A percentile compares a stretch with the other conserved stretches of the same genome.
Conservation (phyloP, 257 asterid species). For the Solanum acaule region DNA sequence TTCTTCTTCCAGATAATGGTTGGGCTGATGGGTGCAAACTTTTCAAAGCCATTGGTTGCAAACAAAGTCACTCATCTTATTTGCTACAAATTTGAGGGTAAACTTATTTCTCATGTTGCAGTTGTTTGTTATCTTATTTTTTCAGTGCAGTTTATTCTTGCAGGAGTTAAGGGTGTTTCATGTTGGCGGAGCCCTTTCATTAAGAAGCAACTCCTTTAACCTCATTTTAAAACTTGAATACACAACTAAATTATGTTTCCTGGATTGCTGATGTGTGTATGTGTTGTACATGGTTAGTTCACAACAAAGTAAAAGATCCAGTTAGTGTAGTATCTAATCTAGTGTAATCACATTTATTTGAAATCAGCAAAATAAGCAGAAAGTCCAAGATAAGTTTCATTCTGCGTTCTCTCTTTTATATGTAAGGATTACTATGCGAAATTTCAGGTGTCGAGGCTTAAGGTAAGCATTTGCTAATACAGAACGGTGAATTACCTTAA, state of each 20-base stretch:
- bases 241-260: not conserved
- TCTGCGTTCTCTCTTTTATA: not conserved
- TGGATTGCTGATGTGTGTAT: not conserved
- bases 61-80: slow-evolving; percentile 81
- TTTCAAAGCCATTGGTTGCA: slow-evolving; percentile 76
- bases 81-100: slow-evolving; percentile 96
- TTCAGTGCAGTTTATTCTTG: not conserved
- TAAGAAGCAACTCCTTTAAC: not conserved
- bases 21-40: slow-evolving; percentile 80
- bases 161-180: not conserved
- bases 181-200: not conserved
- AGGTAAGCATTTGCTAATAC: not conserved
- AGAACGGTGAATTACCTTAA: not conserved
- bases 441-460: not conserved
- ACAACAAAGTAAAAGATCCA: not conserved
- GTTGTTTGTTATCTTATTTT: not conserved
- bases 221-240: not conserved
- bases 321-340: not conserved
- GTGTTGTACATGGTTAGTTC: not conserved
- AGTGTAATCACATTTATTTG: not conserved
- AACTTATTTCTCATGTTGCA: slow-evolving; percentile 2
- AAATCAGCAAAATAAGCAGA: not conserved
- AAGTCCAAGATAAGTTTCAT: not conserved
- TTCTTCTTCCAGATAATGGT: slow-evolving; percentile 61
- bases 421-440: not conserved